Percentiles rank a stretch among this genome's conserved stretches.
Evolutionary conservation across 1,139 yeast genomes (phyloP).

Genomic region (Arxiozyma bovina): DNA sequence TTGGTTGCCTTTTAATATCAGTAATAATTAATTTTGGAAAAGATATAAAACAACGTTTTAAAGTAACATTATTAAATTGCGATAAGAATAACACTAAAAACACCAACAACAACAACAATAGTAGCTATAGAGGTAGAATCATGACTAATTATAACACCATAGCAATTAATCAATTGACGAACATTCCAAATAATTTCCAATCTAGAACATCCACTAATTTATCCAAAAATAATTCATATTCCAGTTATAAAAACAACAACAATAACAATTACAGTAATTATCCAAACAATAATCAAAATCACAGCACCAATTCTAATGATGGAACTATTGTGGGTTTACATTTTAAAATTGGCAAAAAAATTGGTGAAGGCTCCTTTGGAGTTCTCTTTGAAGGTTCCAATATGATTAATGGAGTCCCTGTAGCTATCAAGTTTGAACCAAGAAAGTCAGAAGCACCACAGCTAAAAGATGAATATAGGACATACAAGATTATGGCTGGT

Average conservation of each 20-base stretch:
- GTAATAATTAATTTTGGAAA: background rate
- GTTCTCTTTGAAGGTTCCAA: constrained; percentile 75
- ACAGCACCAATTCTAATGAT: constrained; percentile 13
- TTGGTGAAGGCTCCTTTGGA: constrained; percentile 82
- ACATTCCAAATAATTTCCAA: constrained; percentile 1
- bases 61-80: background rate
- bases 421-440: constrained; percentile 78
- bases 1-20: background rate
- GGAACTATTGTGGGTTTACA: constrained; percentile 62
- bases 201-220: constrained; percentile 1
- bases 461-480: constrained; percentile 65
- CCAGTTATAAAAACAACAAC: constrained; percentile 2
- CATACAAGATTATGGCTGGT: constrained; percentile 58
- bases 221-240: constrained; percentile 1
- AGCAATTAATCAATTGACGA: constrained; percentile 7
- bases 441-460: constrained; percentile 77
- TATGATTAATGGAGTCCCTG: constrained; percentile 63
- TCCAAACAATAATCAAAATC: background rate
- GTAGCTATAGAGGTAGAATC: background rate
- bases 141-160: background rate
- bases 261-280: background rate
- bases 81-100: background rate
- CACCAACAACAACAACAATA: background rate
- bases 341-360: constrained; percentile 71
- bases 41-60: background rate